These are phyloP conservation scores for Penicillium canescens DNA, from an alignment of 495 filamentous ascomycete species.

Conservation along the genomic window DNA sequence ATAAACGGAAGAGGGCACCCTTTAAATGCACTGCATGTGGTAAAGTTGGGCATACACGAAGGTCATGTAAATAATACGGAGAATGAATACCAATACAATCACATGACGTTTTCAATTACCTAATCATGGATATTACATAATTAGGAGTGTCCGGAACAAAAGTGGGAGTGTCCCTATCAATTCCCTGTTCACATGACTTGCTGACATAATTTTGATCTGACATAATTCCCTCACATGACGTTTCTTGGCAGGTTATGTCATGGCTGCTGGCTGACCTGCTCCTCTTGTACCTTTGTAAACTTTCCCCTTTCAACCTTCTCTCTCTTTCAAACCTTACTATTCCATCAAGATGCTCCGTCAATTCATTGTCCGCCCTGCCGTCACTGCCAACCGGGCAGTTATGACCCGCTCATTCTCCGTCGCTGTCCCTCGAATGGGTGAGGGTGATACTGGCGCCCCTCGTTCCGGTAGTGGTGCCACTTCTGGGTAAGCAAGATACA, in stretches of 20 bases:
- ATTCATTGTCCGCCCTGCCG: slow-evolving; percentile 57
- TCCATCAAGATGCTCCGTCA: slow-evolving; percentile 64
- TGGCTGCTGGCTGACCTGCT: slow-evolving; percentile 10
- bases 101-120: too few relatives aligned
- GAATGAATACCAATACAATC: too few relatives aligned
- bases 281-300: slow-evolving; percentile 33
- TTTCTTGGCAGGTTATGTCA: slow-evolving; percentile 29
- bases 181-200: slow-evolving; percentile 13
- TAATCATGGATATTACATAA: too few relatives aligned
- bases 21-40: too few relatives aligned
- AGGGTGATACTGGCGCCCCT: slow-evolving; percentile 69
- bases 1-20: too few relatives aligned
- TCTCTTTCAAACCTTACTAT: slow-evolving; percentile 9
- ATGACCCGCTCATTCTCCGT: slow-evolving; percentile 63
- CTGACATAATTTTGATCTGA: slow-evolving; percentile 20
- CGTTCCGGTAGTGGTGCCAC: slow-evolving; percentile 39
- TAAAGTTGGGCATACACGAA: too few relatives aligned
- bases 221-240: slow-evolving; percentile 16
- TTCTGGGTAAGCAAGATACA: slow-evolving; percentile 28
- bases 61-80: too few relatives aligned
- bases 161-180: too few relatives aligned
- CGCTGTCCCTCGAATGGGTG: slow-evolving; percentile 60
- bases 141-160: too few relatives aligned
- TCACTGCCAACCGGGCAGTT: slow-evolving; percentile 49
- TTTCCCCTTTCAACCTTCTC: slow-evolving; percentile 5